A percentile compares a stretch with the other conserved stretches of the same genome.
Evolutionary conservation across 306 rosid species (phyloP).

Genomic region (Vachellia pachyceras): DNA sequence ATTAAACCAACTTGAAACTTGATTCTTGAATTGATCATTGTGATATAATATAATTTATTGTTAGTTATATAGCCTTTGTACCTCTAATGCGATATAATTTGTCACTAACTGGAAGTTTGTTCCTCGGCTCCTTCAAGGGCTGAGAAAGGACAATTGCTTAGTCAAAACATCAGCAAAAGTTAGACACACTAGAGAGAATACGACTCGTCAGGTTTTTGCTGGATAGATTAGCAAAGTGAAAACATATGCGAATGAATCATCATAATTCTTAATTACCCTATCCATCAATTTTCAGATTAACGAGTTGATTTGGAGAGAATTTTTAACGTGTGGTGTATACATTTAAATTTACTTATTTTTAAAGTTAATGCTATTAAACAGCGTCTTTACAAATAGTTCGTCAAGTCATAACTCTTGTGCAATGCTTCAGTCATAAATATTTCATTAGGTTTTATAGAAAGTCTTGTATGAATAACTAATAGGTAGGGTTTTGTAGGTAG

Average conservation of each 20-base stretch:
- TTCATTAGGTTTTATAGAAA: too few relatives aligned
- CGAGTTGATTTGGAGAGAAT: background rate
- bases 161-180: background rate
- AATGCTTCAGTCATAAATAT: background rate
- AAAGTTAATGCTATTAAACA: background rate
- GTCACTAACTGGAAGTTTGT: too few relatives aligned
- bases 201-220: background rate
- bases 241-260: background rate
- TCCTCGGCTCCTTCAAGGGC: too few relatives aligned
- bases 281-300: too few relatives aligned
- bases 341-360: too few relatives aligned
- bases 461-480: too few relatives aligned
- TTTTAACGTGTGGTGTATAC: background rate
- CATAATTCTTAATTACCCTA: too few relatives aligned
- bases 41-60: background rate
- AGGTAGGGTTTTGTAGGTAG: too few relatives aligned
- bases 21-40: background rate
- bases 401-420: background rate
- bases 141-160: background rate
- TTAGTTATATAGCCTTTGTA: background rate
- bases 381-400: background rate
- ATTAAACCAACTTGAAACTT: background rate
- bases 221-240: background rate
- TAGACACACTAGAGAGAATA: background rate
- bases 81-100: background rate